Evolutionary conservation across 75 land plant species (phyloP).

Genomic region (Pinus albicaulis): DNA sequence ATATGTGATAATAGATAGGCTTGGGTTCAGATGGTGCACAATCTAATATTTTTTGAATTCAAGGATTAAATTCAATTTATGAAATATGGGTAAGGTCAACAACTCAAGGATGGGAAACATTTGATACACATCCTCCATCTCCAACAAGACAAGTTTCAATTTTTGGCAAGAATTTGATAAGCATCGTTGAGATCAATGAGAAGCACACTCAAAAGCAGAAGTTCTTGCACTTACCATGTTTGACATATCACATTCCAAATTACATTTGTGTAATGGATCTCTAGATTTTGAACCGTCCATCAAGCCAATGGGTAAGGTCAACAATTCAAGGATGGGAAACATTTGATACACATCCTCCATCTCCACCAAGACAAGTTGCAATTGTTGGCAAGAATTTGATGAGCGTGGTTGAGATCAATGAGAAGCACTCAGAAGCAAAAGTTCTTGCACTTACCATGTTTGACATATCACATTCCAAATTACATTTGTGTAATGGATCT

Average conservation of each 20-base stretch:
- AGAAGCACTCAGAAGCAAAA: background rate
- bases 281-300: background rate
- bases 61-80: background rate
- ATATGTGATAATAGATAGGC: too few relatives aligned
- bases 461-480: too few relatives aligned
- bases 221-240: background rate
- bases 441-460: background rate
- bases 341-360: background rate
- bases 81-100: background rate
- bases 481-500: background rate
- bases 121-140: background rate
- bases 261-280: background rate
- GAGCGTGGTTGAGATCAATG: background rate
- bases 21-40: background rate
- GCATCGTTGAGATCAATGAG: background rate
- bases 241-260: too few relatives aligned
- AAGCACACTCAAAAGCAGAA: background rate
- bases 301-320: background rate
- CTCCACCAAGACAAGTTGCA: background rate
- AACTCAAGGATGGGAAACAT: conserved; percentile 8
- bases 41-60: background rate
- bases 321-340: conserved; percentile 7
- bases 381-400: background rate
- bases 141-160: background rate
- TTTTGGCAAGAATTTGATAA: background rate